Evolutionary conservation across 2,329 filamentous ascomycete genomes (phyloP).

Genomic region (Sphaerulina vaccinii): DNA sequence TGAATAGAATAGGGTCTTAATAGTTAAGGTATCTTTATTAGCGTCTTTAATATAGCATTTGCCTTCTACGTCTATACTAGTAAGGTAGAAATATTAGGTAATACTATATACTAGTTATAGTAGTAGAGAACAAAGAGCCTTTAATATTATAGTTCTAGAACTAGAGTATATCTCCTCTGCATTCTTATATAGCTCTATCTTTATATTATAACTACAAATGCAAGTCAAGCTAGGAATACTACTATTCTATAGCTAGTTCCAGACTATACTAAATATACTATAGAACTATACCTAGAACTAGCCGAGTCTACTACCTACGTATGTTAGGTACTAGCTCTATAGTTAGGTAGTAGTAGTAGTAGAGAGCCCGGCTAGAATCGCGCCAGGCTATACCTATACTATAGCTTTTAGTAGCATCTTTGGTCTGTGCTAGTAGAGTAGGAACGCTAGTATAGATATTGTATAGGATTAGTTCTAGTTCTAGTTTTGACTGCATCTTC

Average conservation of each 20-base stretch:
- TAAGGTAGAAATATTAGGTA: too few species aligned
- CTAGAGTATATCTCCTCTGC: too few species aligned
- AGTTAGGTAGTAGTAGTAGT: constrained; percentile 7
- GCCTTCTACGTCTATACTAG: too few species aligned
- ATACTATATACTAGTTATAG: too few species aligned
- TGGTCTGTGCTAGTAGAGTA: background rate
- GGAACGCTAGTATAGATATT: background rate
- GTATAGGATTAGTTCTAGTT: background rate
- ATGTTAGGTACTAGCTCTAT: constrained; percentile 34
- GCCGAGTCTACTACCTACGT: constrained; percentile 36
- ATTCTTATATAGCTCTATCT: constrained; percentile 23
- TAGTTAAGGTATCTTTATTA: constrained; percentile 13
- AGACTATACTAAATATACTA: constrained; percentile 54
- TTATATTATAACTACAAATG: constrained; percentile 29
- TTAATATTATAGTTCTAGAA: too few species aligned
- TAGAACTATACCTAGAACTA: constrained; percentile 42
- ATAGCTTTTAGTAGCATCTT: constrained; percentile 30
- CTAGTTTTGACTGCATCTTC: too few species aligned
- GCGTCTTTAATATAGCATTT: constrained; percentile 13
- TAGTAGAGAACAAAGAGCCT: too few species aligned
- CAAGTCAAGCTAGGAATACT: constrained; percentile 30
- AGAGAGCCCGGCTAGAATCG: background rate
- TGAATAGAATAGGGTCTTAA: constrained; percentile 17
- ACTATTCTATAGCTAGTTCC: constrained; percentile 30
- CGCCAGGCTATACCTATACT: constrained; percentile 16